Conservation (phyloP, 1,284 basidiomycete species). For the Rhodofomes roseus region DNA sequence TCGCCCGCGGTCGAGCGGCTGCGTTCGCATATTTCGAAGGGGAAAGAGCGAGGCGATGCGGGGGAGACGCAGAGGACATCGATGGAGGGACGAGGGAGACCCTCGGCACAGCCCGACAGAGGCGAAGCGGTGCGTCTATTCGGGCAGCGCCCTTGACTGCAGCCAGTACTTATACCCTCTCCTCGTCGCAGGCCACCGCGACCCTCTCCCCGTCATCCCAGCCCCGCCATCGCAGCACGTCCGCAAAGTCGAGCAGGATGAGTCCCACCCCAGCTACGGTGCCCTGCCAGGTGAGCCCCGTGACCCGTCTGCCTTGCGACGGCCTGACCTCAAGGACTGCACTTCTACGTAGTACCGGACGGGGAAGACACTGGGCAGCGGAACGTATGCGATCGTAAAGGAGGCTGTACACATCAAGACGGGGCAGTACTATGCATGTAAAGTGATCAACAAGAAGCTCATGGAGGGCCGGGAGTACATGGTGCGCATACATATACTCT, state of each 20-base stretch:
- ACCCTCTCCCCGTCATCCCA: background rate
- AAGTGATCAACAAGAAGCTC: conserved; percentile 95
- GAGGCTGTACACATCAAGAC: conserved; percentile 97
- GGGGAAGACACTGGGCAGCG: conserved; percentile 89
- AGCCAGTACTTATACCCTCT: conserved; percentile 1
- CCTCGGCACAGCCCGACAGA: conserved; percentile 3
- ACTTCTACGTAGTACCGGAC: conserved; percentile 71
- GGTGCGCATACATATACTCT: conserved; percentile 42
- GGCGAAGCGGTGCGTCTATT: conserved; percentile 3
- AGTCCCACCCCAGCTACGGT: conserved; percentile 39
- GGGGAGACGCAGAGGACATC: background rate
- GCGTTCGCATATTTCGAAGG: background rate
- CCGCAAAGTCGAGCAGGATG: conserved; percentile 2
- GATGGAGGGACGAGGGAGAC: background rate
- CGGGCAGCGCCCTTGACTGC: conserved; percentile 1
- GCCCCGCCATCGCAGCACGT: background rate
- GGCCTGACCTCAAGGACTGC: background rate
- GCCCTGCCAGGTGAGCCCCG: conserved; percentile 53
- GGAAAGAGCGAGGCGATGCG: background rate
- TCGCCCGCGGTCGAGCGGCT: background rate
- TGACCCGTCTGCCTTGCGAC: background rate
- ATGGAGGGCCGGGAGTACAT: conserved; percentile 93
- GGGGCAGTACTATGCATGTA: conserved; percentile 84
- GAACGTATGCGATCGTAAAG: conserved; percentile 89
- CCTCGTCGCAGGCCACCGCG: background rate